Base-by-base conservation (phyloP, 352 stramenopile species). In the Phytophthora lateralis region DNA sequence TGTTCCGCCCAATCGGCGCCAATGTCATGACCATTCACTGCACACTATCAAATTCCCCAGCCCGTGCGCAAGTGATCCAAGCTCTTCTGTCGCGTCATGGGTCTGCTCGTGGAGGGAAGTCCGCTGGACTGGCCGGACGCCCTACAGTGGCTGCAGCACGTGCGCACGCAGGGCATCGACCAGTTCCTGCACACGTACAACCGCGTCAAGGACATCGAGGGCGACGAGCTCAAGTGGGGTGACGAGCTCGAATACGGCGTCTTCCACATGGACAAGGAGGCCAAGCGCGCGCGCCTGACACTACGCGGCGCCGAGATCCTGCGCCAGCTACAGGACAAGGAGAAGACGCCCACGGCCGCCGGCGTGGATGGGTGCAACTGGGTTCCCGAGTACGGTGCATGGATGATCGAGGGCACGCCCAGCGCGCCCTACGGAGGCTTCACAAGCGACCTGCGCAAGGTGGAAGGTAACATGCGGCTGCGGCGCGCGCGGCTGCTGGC, bases 241-340 rank as follows among this genome's bases (percentile, higher is more conserved):
- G 97, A 99, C 81, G 97, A 99, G 76, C 96, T 99, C 69, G 97
- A 99, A 85, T 99, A 99, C 75, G 97, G 97, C 55, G 89, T 99
- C 47, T 99, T 99, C 82, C 82, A 96, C 52, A 79, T 99, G 64
- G 96, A 99, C 66, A 62, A 69, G 11, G 69, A 86, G 39, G 66
- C 73, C 11, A 97, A 96, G 58, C 90, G 89, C 59, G 80, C 97
- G 44, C 85, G 90, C 39, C 69, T 99, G 34, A 92, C 87, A 49
- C 86, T 99, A 34, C 86, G 96, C 42, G 96, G 91, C 17, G 96
- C 92, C 55, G 96, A 98, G 86, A 97, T 98, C 52, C 89, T 99
- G 69, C 80, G 89, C 41, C 85, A 98, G 70, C 83, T 99, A 14
- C 89, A 95, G 63, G 75, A 83, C 35, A 97, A 98, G 65, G 91